A percentile compares a stretch with the other conserved stretches of the same genome.
phyloP scores from a whole-genome alignment of 2,329 filamentous ascomycete genomes.

The Cladosporium velox region DNA sequence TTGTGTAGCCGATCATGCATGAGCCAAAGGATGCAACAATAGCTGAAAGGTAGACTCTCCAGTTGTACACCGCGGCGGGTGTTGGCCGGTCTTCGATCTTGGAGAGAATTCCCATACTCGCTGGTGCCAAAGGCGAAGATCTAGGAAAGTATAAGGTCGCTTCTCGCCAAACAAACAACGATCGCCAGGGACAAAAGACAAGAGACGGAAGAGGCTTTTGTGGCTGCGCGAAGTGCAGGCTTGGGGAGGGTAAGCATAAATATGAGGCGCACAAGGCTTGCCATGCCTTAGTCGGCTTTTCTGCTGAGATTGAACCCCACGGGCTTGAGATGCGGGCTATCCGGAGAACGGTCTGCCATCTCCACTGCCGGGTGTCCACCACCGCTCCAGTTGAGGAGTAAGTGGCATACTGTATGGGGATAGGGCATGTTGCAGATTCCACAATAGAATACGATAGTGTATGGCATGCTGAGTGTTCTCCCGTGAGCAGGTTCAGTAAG shows the following conservation, averaged over 20 bases:
- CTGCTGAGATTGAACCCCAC: slow-evolving; percentile 18
- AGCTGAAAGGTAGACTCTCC: slow-evolving; percentile 54
- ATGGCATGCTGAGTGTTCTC: slow-evolving; percentile 9
- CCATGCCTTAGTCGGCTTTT: slow-evolving; percentile 8
- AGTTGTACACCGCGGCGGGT: slow-evolving; percentile 57
- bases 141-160: not conserved
- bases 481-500: not conserved
- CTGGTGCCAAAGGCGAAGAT: not conserved
- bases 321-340: slow-evolving; percentile 18
- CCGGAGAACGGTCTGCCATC: slow-evolving; percentile 15
- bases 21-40: slow-evolving; percentile 54
- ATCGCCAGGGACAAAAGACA: not conserved
- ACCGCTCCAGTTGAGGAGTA: slow-evolving; percentile 10
- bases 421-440: slow-evolving; percentile 14
- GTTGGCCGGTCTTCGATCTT: slow-evolving; percentile 44
- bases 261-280: slow-evolving; percentile 4
- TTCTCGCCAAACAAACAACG: not conserved
- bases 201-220: slow-evolving; percentile 8
- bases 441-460: slow-evolving; percentile 7
- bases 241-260: slow-evolving; percentile 15
- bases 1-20: slow-evolving; percentile 64
- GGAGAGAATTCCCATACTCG: slow-evolving; percentile 18
- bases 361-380: slow-evolving; percentile 15
- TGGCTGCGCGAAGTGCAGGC: slow-evolving; percentile 16
- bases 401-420: not conserved